Conservation (phyloP, 2,329 filamentous ascomycete genomes). For the Phyllosticta capitalensis region DNA sequence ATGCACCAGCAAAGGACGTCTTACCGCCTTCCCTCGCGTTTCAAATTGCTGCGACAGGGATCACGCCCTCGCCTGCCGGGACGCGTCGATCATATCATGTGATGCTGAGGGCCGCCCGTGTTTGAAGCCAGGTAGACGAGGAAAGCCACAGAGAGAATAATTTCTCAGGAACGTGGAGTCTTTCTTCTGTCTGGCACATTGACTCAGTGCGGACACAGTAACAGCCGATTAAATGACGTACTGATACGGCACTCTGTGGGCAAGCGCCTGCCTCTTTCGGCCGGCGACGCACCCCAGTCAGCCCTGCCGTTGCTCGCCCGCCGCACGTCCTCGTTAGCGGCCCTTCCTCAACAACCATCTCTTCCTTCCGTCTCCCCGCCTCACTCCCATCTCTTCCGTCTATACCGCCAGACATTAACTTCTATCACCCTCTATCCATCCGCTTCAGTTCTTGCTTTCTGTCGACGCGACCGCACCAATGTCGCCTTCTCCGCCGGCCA, state of each 20-base stretch:
- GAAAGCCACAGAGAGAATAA: too few species aligned
- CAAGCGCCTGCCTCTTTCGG: neutral
- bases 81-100: neutral
- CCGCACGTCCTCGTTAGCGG: neutral
- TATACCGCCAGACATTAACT: too few species aligned
- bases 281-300: neutral
- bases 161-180: neutral
- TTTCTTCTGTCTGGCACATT: neutral
- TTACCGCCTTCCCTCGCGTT: slow-evolving; percentile 1
- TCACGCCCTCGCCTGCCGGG: neutral
- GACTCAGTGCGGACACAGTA: too few species aligned
- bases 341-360: too few species aligned
- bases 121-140: too few species aligned
- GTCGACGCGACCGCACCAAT: neutral
- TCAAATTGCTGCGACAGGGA: slow-evolving; percentile 10
- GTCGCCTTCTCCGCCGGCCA: slow-evolving; percentile 7
- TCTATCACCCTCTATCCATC: neutral
- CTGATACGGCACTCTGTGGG: neutral
- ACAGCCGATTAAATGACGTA: neutral
- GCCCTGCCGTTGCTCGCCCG: slow-evolving; percentile 1
- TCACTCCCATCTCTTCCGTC: too few species aligned
- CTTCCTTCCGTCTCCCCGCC: slow-evolving; percentile 2
- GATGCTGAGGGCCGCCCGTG: neutral
- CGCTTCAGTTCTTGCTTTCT: neutral
- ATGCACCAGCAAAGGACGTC: too few species aligned